Evolutionary conservation across 331 rosid species (phyloP).

Genomic region (Acacia concinna): DNA sequence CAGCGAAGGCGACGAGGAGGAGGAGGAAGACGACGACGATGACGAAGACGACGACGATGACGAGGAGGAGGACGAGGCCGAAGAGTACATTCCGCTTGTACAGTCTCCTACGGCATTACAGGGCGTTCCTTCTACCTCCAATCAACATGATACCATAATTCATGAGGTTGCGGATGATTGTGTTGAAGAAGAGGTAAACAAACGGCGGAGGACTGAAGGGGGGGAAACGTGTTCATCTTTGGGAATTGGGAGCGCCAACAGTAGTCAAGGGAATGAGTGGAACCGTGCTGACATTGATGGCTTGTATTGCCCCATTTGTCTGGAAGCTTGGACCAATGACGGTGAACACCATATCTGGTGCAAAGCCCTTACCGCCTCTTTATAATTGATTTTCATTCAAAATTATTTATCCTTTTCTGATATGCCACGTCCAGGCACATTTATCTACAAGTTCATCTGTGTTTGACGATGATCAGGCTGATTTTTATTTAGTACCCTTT

Average conservation of each 20-base stretch:
- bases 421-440: background rate
- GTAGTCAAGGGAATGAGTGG: slow-evolving; percentile 60
- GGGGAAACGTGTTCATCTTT: slow-evolving; percentile 45
- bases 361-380: slow-evolving; percentile 3
- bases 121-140: slow-evolving; percentile 22
- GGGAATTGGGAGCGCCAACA: slow-evolving; percentile 23
- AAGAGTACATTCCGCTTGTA: slow-evolving; percentile 25
- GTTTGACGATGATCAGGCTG: background rate
- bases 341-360: slow-evolving; percentile 87
- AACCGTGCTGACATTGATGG: slow-evolving; percentile 60
- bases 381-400: background rate
- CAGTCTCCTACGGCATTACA: slow-evolving; percentile 37
- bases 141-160: slow-evolving; percentile 16
- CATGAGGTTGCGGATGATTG: slow-evolving; percentile 23
- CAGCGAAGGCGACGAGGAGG: slow-evolving; percentile 35
- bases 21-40: background rate
- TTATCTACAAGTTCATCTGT: background rate
- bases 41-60: slow-evolving; percentile 12
- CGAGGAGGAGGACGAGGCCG: slow-evolving; percentile 13
- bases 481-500: background rate
- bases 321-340: slow-evolving; percentile 75
- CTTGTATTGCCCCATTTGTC: slow-evolving; percentile 77
- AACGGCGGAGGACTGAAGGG: slow-evolving; percentile 64
- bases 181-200: slow-evolving; percentile 46
- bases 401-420: background rate